phyloP scores from a whole-genome alignment of 2,329 filamentous ascomycete species.

The Apiospora aurea region DNA sequence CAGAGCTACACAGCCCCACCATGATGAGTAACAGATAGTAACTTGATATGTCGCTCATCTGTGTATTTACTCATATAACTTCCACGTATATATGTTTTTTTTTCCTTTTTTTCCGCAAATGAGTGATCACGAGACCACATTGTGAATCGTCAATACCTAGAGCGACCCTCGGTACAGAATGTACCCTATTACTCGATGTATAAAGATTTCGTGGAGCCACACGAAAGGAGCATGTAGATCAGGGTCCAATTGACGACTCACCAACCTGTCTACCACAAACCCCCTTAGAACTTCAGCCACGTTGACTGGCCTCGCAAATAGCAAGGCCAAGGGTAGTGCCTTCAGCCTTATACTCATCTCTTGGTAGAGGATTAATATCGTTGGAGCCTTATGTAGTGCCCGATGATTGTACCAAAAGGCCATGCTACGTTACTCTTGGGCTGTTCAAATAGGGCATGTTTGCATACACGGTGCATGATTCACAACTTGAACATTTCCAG shows the following conservation, averaged over 20 bases:
- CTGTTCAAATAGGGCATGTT: slow-evolving; percentile 52
- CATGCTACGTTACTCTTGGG: slow-evolving; percentile 41
- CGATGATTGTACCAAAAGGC: neutral
- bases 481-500: neutral
- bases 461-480: neutral
- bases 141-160: too few species aligned
- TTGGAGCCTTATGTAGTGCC: neutral
- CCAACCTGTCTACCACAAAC: neutral
- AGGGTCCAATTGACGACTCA: too few species aligned
- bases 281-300: neutral
- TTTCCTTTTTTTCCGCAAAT: too few species aligned
- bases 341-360: neutral
- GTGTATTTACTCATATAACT: neutral
- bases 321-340: neutral
- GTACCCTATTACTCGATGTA: neutral
- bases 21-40: neutral
- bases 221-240: neutral
- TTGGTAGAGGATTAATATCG: neutral
- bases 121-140: too few species aligned
- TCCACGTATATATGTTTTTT: too few species aligned
- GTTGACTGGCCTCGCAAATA: neutral
- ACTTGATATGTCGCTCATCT: too few species aligned
- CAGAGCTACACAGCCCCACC: neutral
- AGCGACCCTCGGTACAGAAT: too few species aligned
- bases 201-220: neutral